Evolutionary conservation across 352 stramenopile genomes (phyloP), one percentile per base, ranked within the genome.

Genomic region (Pythium periplocum): DNA sequence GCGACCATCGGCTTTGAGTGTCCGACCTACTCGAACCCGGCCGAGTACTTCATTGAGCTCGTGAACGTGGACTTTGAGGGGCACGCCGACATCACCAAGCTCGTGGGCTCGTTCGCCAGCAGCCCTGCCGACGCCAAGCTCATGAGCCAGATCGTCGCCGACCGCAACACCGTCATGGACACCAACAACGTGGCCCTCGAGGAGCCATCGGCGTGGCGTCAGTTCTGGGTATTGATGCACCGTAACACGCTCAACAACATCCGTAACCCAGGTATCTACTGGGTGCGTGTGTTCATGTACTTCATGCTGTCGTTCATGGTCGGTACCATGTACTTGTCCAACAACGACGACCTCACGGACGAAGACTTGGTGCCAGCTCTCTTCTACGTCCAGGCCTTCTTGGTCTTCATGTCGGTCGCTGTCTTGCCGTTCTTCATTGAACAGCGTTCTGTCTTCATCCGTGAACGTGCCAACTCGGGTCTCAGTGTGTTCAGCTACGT

Each of bases 381-480:
- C 5, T 97, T 94, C 58, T 96, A 89, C 73, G 71, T 91, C 32
- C 77, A 88, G 31, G 82, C 85, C 8, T 96, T 96, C 59, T 72
- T 95, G 39, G 78, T 92, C 42, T 95, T 93, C 64, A 96, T 96
- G 88, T 87, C 72, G 48, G 75, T 96, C 38, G 85, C 86, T 3
- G 81, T 89, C 3, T 62, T 97, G 12, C 86, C 88, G 2, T 93
- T 93, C 65, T 86, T 92, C 46, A 86, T 97, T 40, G 73, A 94
- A 40, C 77, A 91, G 55, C 65, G 78, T 41, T 59, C 59, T 12
- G 83, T 89, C 49, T 83, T 89, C 45, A 54, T 88, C 8, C 84
- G 83, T 31, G 78, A 90, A 64, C 69, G 81, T 12, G 55, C 64
- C 41, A 92, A 90, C 64, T 60, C 64, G 7, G 77, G 65, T 49